Evolutionary conservation across 2,329 filamentous ascomycete species (phyloP).

Genomic region (Aspergillus pseudotamarii): DNA sequence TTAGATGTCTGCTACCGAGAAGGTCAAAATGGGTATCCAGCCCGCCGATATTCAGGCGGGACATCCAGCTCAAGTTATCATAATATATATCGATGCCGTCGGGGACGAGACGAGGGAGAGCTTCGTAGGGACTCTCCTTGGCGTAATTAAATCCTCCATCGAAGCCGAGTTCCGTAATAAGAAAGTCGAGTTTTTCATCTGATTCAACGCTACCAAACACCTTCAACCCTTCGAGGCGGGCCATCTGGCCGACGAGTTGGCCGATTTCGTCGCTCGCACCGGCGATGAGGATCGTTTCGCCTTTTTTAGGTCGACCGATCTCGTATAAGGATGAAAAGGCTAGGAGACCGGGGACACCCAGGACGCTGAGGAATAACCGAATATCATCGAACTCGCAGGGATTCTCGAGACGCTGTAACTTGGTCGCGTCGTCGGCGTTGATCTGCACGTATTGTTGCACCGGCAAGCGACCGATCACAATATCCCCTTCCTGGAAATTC

Average conservation of each 20-base stretch:
- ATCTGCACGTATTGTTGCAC: constrained; percentile 67
- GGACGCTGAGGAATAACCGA: constrained; percentile 69
- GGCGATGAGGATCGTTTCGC: constrained; percentile 80
- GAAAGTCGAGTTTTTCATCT: constrained; percentile 78
- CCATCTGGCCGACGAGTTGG: constrained; percentile 79
- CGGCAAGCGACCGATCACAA: constrained; percentile 60
- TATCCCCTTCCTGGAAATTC: constrained; percentile 69
- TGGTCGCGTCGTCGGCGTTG: constrained; percentile 52
- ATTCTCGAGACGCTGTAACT: constrained; percentile 65
- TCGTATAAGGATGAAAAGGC: constrained; percentile 75
- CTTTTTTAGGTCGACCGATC: constrained; percentile 74
- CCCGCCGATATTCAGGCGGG: neutral
- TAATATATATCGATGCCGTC: constrained; percentile 82
- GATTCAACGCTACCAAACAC: constrained; percentile 83
- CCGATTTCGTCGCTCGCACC: constrained; percentile 81
- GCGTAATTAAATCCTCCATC: constrained; percentile 86
- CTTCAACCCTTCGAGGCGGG: constrained; percentile 75
- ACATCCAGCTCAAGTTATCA: constrained; percentile 62
- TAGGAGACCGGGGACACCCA: constrained; percentile 78
- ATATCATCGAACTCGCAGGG: constrained; percentile 55
- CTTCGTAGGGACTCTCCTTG: constrained; percentile 71
- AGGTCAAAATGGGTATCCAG: neutral
- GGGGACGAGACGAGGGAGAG: constrained; percentile 71
- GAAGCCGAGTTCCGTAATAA: constrained; percentile 69
- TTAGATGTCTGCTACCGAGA: neutral